A percentile compares a stretch with the other conserved stretches of the same genome.
These are phyloP conservation scores for Agastache rugosa DNA, from an alignment of 257 asterid genomes.

Conservation along the genomic window DNA sequence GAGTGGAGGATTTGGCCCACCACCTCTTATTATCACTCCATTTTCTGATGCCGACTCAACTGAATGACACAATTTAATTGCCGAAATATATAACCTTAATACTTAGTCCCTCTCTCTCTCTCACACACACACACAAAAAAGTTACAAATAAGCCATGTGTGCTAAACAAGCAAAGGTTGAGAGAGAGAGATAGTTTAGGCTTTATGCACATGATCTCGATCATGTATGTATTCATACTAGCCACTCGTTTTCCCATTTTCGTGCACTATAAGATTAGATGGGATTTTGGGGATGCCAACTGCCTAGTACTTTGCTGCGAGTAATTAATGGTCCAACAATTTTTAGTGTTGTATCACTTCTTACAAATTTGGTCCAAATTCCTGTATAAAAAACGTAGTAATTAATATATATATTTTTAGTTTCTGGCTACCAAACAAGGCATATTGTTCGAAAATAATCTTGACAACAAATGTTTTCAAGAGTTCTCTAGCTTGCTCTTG, in stretches of 20 bases:
- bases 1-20: constrained; percentile 31
- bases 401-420: no score
- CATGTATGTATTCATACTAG: not conserved
- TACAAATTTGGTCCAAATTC: not conserved
- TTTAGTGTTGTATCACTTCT: not conserved
- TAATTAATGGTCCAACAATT: not conserved
- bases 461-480: no score
- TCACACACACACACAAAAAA: not conserved
- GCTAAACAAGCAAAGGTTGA: not conserved
- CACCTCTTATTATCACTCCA: constrained; percentile 20
- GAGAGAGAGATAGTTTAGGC: not conserved
- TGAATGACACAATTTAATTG: not conserved
- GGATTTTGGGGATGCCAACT: not conserved
- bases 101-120: not conserved
- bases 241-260: constrained; percentile 7
- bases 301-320: not conserved
- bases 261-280: constrained; percentile 12
- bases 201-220: not conserved
- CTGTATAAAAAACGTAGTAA: no score
- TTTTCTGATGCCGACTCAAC: not conserved
- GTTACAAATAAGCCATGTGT: not conserved
- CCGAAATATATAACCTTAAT: not conserved
- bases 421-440: no score
- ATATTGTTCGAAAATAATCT: no score
- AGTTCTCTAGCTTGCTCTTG: no score